These are phyloP conservation scores for Thinopyrum elongatum DNA, from an alignment of 176 grass and related monocot genomes.

Conservation along the genomic window DNA sequence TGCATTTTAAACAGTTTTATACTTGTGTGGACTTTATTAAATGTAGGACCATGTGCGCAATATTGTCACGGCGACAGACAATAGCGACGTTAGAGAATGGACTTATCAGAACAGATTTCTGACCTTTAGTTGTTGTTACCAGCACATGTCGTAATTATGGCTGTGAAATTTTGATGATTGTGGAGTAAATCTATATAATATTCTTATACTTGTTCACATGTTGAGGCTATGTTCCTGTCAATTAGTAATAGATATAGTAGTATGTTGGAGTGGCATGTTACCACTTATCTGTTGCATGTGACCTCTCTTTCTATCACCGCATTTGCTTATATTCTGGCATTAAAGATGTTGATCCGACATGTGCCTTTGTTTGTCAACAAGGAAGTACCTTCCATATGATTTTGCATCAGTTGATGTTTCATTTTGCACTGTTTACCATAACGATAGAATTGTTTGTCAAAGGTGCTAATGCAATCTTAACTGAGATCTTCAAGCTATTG, in stretches of 20 bases:
- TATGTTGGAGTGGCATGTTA: background rate
- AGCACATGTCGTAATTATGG: background rate
- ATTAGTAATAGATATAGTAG: background rate
- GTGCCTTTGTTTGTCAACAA: background rate
- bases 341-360: background rate
- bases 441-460: background rate
- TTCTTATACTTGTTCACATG: background rate
- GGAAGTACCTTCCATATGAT: background rate
- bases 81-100: background rate
- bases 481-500: slow-evolving; percentile 21
- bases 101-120: background rate
- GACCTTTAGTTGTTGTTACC: background rate
- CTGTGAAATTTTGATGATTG: background rate
- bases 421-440: background rate
- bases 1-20: background rate
- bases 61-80: background rate
- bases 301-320: background rate
- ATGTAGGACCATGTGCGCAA: background rate
- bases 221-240: background rate
- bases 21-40: background rate
- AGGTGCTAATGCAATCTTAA: slow-evolving; percentile 26
- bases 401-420: background rate
- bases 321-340: background rate
- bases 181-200: background rate
- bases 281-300: background rate